These are phyloP conservation scores for Leccinellum luteum DNA, from an alignment of 768 basidiomycete genomes.

Conservation along the genomic window DNA sequence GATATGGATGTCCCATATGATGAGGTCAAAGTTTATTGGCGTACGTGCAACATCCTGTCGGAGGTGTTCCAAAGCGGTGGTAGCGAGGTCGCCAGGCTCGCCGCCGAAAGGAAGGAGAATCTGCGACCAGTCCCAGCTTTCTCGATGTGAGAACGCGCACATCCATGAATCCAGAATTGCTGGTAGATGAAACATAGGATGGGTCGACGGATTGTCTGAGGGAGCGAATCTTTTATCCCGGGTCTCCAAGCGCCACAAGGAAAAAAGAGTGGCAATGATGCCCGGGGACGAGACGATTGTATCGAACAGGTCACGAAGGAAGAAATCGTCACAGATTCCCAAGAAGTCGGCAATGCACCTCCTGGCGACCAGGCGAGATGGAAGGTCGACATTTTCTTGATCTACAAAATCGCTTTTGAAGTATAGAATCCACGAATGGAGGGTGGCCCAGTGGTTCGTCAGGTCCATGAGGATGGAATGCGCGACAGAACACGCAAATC, in stretches of 20 bases:
- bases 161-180: slow-evolving; percentile 28
- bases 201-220: slow-evolving; percentile 1
- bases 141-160: slow-evolving; percentile 22
- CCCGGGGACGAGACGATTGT: slow-evolving; percentile 15
- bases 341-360: slow-evolving; percentile 21
- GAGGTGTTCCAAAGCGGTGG: slow-evolving; percentile 25
- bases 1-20: slow-evolving; percentile 32
- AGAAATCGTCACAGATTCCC: slow-evolving; percentile 12
- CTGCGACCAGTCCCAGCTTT: slow-evolving; percentile 29
- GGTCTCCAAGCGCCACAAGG: slow-evolving; percentile 29
- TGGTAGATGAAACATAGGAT: slow-evolving; percentile 6
- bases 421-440: slow-evolving; percentile 27
- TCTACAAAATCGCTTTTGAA: slow-evolving; percentile 23
- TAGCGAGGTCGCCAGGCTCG: slow-evolving; percentile 16
- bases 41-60: slow-evolving; percentile 19
- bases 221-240: slow-evolving; percentile 18
- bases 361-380: slow-evolving; percentile 23
- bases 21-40: slow-evolving; percentile 24
- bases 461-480: slow-evolving; percentile 4
- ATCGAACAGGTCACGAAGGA: slow-evolving; percentile 19
- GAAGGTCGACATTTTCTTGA: slow-evolving; percentile 14
- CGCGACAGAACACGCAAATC: not conserved
- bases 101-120: slow-evolving; percentile 23
- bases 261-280: slow-evolving; percentile 20
- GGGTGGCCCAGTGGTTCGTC: slow-evolving; percentile 14